Evolutionary conservation across 2,329 filamentous ascomycete genomes (phyloP).

Genomic region (Pseudocercospora vitis): DNA sequence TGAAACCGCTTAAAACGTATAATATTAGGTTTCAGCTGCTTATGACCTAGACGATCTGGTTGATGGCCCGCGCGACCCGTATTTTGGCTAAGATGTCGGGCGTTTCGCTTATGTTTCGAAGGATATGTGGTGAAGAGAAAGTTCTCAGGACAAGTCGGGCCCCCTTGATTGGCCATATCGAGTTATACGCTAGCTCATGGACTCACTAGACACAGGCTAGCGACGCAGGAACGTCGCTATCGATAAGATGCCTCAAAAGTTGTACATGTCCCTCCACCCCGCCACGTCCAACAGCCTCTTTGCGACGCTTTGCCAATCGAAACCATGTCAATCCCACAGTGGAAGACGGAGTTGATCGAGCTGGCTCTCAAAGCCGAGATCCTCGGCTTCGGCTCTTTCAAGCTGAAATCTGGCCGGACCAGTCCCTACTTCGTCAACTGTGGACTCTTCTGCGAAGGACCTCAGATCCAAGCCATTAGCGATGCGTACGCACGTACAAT

Average conservation of each 20-base stretch:
- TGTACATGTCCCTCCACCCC: background rate
- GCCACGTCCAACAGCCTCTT: background rate
- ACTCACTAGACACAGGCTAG: background rate
- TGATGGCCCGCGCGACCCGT: too few relatives aligned
- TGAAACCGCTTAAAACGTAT: too few relatives aligned
- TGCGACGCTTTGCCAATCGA: background rate
- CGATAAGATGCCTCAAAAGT: background rate
- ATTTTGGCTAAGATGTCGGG: too few relatives aligned
- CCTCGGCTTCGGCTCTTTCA: conserved; percentile 79
- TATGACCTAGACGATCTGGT: too few relatives aligned
- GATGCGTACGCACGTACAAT: conserved; percentile 73
- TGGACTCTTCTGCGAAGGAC: conserved; percentile 80
- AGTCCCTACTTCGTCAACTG: conserved; percentile 99
- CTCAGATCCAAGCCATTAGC: conserved; percentile 74
- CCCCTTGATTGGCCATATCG: background rate
- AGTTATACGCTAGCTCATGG: background rate
- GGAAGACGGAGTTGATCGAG: conserved; percentile 72
- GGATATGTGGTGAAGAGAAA: background rate
- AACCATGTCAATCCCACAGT: conserved; percentile 43
- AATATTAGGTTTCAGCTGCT: too few relatives aligned
- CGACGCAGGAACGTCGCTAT: too few relatives aligned
- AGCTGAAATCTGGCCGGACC: conserved; percentile 84
- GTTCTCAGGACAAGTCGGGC: too few relatives aligned
- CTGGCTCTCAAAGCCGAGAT: conserved; percentile 67
- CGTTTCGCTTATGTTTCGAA: background rate